Evolutionary conservation across 495 filamentous ascomycete species (phyloP).

Genomic region (Hypoxylon fuscum): DNA sequence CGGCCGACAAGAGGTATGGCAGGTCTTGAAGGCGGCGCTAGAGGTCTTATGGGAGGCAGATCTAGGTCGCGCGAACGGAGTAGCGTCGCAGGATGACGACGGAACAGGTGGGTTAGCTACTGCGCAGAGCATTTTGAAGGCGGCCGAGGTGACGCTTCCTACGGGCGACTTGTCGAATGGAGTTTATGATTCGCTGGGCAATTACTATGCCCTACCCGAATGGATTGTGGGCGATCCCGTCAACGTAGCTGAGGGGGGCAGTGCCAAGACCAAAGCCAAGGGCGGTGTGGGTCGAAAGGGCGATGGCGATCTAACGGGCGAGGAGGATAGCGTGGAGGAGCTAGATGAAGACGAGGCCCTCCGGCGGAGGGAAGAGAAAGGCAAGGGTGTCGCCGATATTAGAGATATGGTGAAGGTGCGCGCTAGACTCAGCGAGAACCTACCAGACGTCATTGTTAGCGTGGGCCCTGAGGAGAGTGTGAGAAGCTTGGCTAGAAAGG

Average conservation of each 20-base stretch:
- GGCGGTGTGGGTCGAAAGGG: slow-evolving; percentile 53
- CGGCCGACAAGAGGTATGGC: slow-evolving; percentile 81
- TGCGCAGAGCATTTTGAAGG: slow-evolving; percentile 81
- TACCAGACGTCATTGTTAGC: slow-evolving; percentile 68
- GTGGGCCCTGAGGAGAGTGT: slow-evolving; percentile 71
- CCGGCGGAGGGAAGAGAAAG: slow-evolving; percentile 72
- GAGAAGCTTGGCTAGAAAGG: slow-evolving; percentile 65
- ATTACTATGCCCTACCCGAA: slow-evolving; percentile 77
- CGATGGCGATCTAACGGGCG: slow-evolving; percentile 56
- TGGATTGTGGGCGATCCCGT: slow-evolving; percentile 79
- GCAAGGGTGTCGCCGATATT: slow-evolving; percentile 59
- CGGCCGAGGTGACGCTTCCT: slow-evolving; percentile 80
- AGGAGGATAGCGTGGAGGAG: slow-evolving; percentile 51
- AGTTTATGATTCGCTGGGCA: slow-evolving; percentile 80
- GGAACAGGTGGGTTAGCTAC: slow-evolving; percentile 61
- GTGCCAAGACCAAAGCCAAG: slow-evolving; percentile 26
- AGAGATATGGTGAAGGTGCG: slow-evolving; percentile 67
- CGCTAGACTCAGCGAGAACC: slow-evolving; percentile 75
- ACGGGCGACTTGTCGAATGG: slow-evolving; percentile 77
- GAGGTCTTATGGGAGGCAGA: slow-evolving; percentile 66
- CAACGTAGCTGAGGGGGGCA: slow-evolving; percentile 65
- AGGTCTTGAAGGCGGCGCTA: slow-evolving; percentile 70
- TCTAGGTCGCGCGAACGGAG: slow-evolving; percentile 26
- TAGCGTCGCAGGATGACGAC: slow-evolving; percentile 43
- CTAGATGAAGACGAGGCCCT: slow-evolving; percentile 61